Evolutionary conservation across 306 rosid genomes (phyloP), one percentile per base, ranked within the genome.

Genomic region (Mucuna pruriens): DNA sequence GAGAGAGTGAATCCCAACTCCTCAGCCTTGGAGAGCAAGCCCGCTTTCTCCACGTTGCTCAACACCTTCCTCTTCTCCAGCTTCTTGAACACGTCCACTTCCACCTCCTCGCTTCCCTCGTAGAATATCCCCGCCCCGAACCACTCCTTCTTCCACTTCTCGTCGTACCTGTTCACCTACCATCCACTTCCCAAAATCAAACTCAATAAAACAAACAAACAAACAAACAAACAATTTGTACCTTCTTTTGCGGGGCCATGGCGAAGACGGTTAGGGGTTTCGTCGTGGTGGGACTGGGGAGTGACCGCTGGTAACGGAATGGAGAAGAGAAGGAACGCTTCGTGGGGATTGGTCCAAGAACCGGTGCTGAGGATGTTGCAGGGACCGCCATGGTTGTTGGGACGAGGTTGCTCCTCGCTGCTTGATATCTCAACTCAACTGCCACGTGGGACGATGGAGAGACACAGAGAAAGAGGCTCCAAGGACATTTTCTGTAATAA

Each of bases 41-140:
- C 97, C 0, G 99, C 91, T 71, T 88, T 95, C 67, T 95, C 99
- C 0, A 95, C 99, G 51, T 86, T 92, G 89, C 99, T 95, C 39
- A 95, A 80, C 1, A 95, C 92, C 77, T 93, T 95, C 54, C 79
- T 82, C 89, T 90, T 90, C 90, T 95, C 97, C 3, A 95, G 84
- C 76, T 90, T 88, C 93, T 93, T 95, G 92, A 95, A 95, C 77
- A 95, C 97, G 82, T 95, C 99, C 19, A 95, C 97, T 6, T 95
- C 92, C 19, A 95, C 94, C 5, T 83, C 88, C 64, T 95, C 99
- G 80, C 91, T 81, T 5, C 97, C 97, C 66, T 92, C 99, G 87
- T 86, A 95, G 94, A 95, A 95, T 10, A 95, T 90, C 23, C 99
- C 99, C 0, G 95, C 84, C 4, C 99, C 99, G 85, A 86, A 95